Percentiles rank a stretch among this genome's conserved stretches.
These are phyloP conservation scores for Fagopyrum esculentum DNA, from an alignment of 148 eudicot species.

Conservation along the genomic window DNA sequence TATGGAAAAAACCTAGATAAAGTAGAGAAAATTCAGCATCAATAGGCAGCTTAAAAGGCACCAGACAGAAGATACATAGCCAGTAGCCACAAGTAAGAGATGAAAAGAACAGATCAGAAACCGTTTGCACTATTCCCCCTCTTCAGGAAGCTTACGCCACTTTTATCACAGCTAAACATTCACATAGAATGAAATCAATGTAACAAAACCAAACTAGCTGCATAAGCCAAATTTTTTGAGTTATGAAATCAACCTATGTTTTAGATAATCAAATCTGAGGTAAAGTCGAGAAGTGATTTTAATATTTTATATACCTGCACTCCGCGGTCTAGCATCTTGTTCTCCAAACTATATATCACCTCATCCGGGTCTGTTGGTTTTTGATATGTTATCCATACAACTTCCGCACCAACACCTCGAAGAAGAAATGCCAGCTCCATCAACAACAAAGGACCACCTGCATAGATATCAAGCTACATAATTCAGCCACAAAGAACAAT, in stretches of 20 bases:
- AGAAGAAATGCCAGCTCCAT: constrained; percentile 77
- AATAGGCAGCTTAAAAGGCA: not conserved
- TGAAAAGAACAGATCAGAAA: not conserved
- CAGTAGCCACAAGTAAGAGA: not conserved
- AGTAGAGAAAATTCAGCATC: not conserved
- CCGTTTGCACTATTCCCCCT: not conserved
- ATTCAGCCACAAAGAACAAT: not conserved
- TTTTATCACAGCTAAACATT: not conserved
- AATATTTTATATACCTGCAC: constrained; percentile 40
- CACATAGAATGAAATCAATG: not conserved
- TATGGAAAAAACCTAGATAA: not conserved
- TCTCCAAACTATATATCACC: constrained; percentile 54
- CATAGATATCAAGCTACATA: constrained; percentile 3
- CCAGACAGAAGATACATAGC: not conserved
- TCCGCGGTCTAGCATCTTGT: constrained; percentile 64
- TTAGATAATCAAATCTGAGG: no score
- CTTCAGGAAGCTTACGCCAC: no score
- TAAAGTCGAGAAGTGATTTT: no score
- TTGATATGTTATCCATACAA: constrained; percentile 75
- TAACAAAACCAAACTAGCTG: not conserved
- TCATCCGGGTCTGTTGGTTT: constrained; percentile 52
- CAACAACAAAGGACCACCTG: constrained; percentile 69
- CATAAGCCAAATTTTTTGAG: not conserved
- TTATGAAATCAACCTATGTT: no score
- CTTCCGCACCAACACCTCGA: constrained; percentile 60